Percentiles rank a stretch among this genome's conserved stretches.
Evolutionary conservation across 768 basidiomycete genomes (phyloP).

Genomic region (Auriscalpium orientale): DNA sequence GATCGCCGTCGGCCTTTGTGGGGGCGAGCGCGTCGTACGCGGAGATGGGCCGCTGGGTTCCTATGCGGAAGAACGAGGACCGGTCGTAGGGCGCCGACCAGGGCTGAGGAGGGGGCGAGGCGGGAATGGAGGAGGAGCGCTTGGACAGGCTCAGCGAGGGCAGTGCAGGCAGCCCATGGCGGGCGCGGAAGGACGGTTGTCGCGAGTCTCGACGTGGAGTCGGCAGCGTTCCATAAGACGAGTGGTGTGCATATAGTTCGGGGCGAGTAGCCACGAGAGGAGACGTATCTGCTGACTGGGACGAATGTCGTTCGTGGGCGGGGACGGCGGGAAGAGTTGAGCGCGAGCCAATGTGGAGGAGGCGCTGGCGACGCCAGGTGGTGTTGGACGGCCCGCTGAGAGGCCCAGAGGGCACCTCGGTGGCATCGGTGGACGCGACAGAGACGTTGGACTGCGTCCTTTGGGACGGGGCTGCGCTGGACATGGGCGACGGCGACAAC

Average conservation of each 20-base stretch:
- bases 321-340: slow-evolving; percentile 3
- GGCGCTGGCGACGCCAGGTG: slow-evolving; percentile 52
- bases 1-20: slow-evolving; percentile 25
- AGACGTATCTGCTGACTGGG: slow-evolving; percentile 28
- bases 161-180: slow-evolving; percentile 31
- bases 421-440: not conserved
- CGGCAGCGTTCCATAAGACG: slow-evolving; percentile 51
- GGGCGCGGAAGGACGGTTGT: slow-evolving; percentile 21
- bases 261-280: slow-evolving; percentile 23
- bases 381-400: slow-evolving; percentile 47
- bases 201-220: slow-evolving; percentile 8
- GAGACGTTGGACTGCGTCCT: not conserved
- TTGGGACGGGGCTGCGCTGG: no score
- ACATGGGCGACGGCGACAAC: no score
- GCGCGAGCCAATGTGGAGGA: slow-evolving; percentile 43
- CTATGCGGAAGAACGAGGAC: slow-evolving; percentile 33
- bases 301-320: slow-evolving; percentile 13
- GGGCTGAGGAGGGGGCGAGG: slow-evolving; percentile 26
- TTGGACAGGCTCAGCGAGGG: slow-evolving; percentile 27
- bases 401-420: slow-evolving; percentile 25
- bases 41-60: slow-evolving; percentile 56
- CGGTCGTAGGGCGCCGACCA: slow-evolving; percentile 20
- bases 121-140: slow-evolving; percentile 18
- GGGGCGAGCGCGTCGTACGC: slow-evolving; percentile 54
- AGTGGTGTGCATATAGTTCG: slow-evolving; percentile 14